Conservation (phyloP, 1,139 yeast genomes). For the Yamadazyma siamensis region DNA sequence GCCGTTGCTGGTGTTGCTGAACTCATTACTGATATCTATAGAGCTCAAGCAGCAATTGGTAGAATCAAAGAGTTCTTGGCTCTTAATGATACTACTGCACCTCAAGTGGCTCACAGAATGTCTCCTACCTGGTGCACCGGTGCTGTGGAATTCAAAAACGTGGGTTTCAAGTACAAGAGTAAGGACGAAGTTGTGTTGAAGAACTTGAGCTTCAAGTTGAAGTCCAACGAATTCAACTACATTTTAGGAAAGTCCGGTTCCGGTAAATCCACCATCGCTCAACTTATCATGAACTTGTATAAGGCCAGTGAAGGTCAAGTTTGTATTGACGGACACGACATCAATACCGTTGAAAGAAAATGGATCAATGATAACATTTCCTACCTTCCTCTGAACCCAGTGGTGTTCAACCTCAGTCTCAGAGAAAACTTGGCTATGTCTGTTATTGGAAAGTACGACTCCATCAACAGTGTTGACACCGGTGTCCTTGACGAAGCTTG, state of each 20-base stretch:
- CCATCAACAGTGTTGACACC: slow-evolving; percentile 22
- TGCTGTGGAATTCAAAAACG: slow-evolving; percentile 46
- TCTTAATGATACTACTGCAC: slow-evolving; percentile 8
- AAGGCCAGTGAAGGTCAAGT: slow-evolving; percentile 59
- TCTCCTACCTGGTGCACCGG: slow-evolving; percentile 39
- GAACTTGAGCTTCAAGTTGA: slow-evolving; percentile 42
- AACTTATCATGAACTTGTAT: slow-evolving; percentile 61
- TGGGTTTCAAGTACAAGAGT: slow-evolving; percentile 60
- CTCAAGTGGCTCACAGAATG: slow-evolving; percentile 11
- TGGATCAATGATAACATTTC: slow-evolving; percentile 68
- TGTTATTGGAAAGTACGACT: slow-evolving; percentile 23
- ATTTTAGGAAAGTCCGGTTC: slow-evolving; percentile 86
- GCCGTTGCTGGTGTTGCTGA: slow-evolving; percentile 50
- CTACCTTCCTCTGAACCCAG: slow-evolving; percentile 67
- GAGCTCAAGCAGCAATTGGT: slow-evolving; percentile 59
- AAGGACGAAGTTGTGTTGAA: slow-evolving; percentile 48
- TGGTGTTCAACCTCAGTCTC: slow-evolving; percentile 62
- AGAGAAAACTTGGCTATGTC: slow-evolving; percentile 59
- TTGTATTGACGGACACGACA: slow-evolving; percentile 49
- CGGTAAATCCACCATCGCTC: slow-evolving; percentile 83
- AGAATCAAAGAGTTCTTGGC: slow-evolving; percentile 28
- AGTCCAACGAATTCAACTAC: slow-evolving; percentile 49
- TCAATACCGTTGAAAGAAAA: slow-evolving; percentile 36
- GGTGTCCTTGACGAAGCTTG: slow-evolving; percentile 42
- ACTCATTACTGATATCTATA: slow-evolving; percentile 54